phyloP scores from a whole-genome alignment of 257 asterid genomes.

The Haberlea rhodopensis region DNA sequence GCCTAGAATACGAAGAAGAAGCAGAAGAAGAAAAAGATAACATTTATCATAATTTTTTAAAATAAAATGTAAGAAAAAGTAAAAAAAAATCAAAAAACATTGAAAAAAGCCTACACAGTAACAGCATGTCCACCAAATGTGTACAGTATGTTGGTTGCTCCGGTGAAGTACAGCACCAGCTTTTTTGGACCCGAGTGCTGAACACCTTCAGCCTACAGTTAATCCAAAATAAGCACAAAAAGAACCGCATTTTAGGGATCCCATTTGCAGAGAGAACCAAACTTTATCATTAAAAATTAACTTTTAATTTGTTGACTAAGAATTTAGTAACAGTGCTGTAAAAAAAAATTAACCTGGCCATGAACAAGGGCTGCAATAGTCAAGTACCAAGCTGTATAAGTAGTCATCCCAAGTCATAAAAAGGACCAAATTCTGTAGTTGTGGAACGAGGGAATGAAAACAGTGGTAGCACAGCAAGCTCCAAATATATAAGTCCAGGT shows the following conservation, averaged over 20 bases:
- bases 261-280: background rate
- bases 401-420: conserved; percentile 95
- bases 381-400: conserved; percentile 94
- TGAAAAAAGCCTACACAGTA: conserved; percentile 68
- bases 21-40: background rate
- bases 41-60: background rate
- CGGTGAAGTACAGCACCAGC: conserved; percentile 84
- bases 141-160: conserved; percentile 91
- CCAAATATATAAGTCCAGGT: conserved; percentile 99
- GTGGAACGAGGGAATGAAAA: conserved; percentile 95
- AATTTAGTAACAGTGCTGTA: too few relatives aligned
- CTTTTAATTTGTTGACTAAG: background rate
- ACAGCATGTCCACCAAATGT: conserved; percentile 99
- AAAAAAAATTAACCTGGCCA: conserved; percentile 67
- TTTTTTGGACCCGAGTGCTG: conserved; percentile 74
- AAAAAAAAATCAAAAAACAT: background rate
- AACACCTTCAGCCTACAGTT: conserved; percentile 61
- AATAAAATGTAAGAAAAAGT: background rate
- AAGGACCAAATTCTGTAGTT: conserved; percentile 96
- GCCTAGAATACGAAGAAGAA: conserved; percentile 32
- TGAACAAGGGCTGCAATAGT: conserved; percentile 68
- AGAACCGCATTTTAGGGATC: background rate
- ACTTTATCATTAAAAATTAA: background rate
- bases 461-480: conserved; percentile 98
- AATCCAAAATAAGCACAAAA: background rate